Conservation (phyloP, 768 basidiomycete species). For the Cubamyces lactineus region DNA sequence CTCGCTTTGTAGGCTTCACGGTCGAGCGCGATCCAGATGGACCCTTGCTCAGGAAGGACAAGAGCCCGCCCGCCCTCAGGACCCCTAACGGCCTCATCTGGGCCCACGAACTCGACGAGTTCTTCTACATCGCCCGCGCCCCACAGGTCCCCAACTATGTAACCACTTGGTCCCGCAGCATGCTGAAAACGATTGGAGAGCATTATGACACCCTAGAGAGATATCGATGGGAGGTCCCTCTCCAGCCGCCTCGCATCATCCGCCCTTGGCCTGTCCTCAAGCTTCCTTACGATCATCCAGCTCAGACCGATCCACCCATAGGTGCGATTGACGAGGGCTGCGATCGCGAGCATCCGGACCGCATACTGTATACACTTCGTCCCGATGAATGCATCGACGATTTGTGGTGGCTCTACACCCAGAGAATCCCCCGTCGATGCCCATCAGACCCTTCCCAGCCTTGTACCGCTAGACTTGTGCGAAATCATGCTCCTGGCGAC, state of each 20-base stretch:
- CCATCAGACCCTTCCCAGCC: neutral
- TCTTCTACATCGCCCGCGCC: conserved; percentile 20
- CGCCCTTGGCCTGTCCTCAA: conserved; percentile 33
- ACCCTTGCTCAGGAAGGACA: conserved; percentile 17
- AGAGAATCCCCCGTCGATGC: neutral
- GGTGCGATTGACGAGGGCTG: conserved; percentile 27
- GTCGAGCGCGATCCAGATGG: conserved; percentile 21
- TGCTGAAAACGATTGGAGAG: conserved; percentile 39
- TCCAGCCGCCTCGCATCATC: conserved; percentile 27
- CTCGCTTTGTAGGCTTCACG: neutral
- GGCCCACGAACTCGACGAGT: conserved; percentile 17
- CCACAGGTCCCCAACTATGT: conserved; percentile 27
- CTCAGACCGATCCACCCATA: conserved; percentile 8
- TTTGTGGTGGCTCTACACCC: too few species aligned
- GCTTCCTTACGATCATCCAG: conserved; percentile 2
- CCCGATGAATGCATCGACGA: neutral
- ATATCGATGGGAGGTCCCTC: conserved; percentile 13
- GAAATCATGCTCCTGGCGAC: neutral
- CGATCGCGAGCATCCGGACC: conserved; percentile 18
- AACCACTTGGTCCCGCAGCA: conserved; percentile 41
- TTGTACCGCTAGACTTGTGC: neutral
- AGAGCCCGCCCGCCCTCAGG: conserved; percentile 24
- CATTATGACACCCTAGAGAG: conserved; percentile 28
- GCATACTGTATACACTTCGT: neutral
- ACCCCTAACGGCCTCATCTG: conserved; percentile 25